A percentile compares a stretch with the other conserved stretches of the same genome.
Conservation (phyloP, 345 rosid genomes). For the Lagerstroemia speciosa region DNA sequence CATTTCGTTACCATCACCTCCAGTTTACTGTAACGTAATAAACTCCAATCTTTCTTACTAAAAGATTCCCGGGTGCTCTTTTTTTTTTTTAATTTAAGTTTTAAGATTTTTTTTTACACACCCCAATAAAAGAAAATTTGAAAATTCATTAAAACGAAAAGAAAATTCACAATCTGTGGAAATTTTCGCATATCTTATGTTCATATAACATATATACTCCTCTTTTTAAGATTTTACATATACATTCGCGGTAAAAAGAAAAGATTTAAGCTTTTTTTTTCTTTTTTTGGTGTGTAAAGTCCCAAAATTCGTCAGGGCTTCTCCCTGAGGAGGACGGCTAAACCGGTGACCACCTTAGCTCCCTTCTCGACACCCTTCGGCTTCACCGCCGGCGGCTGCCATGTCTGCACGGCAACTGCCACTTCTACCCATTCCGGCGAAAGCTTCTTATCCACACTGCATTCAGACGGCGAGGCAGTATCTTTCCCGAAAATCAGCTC, state of each 20-base stretch:
- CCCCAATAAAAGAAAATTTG: no score
- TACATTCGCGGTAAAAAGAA: background rate
- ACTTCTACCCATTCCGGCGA: conserved; percentile 9
- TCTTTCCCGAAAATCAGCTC: conserved; percentile 11
- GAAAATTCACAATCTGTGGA: no score
- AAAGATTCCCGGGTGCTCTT: no score
- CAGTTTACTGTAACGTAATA: no score
- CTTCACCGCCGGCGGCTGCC: conserved; percentile 41
- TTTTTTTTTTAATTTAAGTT: no score
- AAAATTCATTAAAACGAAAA: no score
- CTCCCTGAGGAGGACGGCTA: conserved; percentile 44
- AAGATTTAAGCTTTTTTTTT: background rate
- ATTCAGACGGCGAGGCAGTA: conserved; percentile 19
- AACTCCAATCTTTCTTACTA: no score
- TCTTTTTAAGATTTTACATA: background rate
- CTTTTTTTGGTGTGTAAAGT: no score
- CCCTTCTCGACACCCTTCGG: conserved; percentile 34
- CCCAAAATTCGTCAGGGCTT: conserved; percentile 18
- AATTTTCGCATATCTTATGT: no score
- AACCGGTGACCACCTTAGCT: conserved; percentile 39
- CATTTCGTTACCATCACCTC: background rate
- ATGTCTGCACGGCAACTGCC: conserved; percentile 9
- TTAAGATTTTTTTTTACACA: no score
- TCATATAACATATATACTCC: background rate
- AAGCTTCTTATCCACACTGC: conserved; percentile 16